phyloP scores from a whole-genome alignment of 2,329 filamentous ascomycete species.

The Neospermospora avenae region DNA sequence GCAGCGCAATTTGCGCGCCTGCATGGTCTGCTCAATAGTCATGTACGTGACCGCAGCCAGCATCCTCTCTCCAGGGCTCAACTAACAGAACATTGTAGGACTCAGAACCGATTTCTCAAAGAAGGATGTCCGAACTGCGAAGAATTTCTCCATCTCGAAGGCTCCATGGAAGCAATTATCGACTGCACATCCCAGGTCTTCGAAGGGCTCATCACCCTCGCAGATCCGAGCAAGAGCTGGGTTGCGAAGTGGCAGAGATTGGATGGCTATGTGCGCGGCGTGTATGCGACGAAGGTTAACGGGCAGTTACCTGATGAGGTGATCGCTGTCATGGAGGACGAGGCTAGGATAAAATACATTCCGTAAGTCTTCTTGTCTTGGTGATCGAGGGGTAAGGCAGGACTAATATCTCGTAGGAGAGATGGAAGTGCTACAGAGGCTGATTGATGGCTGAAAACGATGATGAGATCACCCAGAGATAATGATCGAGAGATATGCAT shows the following conservation, averaged over 20 bases:
- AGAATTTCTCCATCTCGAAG: constrained; percentile 78
- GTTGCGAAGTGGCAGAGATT: constrained; percentile 95
- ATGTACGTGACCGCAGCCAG: constrained; percentile 55
- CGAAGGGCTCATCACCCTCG: constrained; percentile 84
- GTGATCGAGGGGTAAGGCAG: not conserved
- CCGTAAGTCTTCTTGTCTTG: constrained; percentile 48
- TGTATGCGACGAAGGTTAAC: constrained; percentile 93
- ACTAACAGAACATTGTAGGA: constrained; percentile 17
- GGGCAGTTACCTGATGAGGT: constrained; percentile 71
- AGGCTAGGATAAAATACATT: constrained; percentile 62
- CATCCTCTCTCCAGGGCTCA: constrained; percentile 7
- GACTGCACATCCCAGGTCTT: constrained; percentile 96
- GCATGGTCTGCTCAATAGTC: constrained; percentile 97
- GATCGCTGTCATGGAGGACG: constrained; percentile 56
- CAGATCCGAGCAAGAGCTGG: constrained; percentile 83
- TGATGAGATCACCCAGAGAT: not conserved
- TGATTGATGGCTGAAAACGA: constrained; percentile 25
- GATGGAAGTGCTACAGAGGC: constrained; percentile 49
- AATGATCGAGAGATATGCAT: not conserved
- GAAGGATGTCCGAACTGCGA: constrained; percentile 97
- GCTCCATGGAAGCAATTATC: constrained; percentile 75
- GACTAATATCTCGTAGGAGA: constrained; percentile 41
- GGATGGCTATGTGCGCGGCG: constrained; percentile 80
- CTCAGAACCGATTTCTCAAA: constrained; percentile 70
- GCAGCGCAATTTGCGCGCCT: constrained; percentile 86